Percentiles rank a stretch among this genome's conserved stretches.
Evolutionary conservation across 2,329 filamentous ascomycete species (phyloP).

Genomic region (Lithohypha guttulata): DNA sequence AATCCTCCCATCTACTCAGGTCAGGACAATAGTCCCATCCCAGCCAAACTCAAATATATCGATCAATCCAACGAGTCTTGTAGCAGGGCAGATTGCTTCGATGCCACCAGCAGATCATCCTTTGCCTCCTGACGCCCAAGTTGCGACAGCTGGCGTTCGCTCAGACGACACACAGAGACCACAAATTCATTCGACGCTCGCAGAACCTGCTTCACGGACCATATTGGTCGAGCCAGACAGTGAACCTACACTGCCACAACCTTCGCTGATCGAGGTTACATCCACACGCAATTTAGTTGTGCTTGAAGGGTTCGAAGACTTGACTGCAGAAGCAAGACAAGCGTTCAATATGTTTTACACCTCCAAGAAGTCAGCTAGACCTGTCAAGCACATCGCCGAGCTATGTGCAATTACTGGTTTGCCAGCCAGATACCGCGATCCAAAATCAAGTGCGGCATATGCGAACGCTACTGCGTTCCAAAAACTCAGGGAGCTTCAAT

Average conservation of each 20-base stretch:
- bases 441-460: constrained; percentile 72
- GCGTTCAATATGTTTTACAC: constrained; percentile 48
- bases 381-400: constrained; percentile 38
- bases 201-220: no score
- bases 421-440: constrained; percentile 73
- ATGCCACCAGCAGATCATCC: no score
- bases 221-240: no score
- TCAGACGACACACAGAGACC: no score
- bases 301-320: constrained; percentile 47
- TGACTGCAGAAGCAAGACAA: constrained; percentile 41
- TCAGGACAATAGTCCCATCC: no score
- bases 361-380: constrained; percentile 37
- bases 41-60: no score
- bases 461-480: constrained; percentile 65
- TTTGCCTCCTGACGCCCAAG: no score
- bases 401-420: constrained; percentile 75
- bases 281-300: constrained; percentile 49
- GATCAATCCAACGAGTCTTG: neutral
- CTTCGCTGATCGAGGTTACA: constrained; percentile 35
- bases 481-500: constrained; percentile 56
- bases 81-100: no score
- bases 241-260: no score
- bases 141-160: no score
- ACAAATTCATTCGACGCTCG: no score
- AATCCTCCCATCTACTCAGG: no score